A percentile compares a stretch with the other conserved stretches of the same genome.
Conservation (phyloP, 768 basidiomycete genomes). For the Lactarius deliciosus region DNA sequence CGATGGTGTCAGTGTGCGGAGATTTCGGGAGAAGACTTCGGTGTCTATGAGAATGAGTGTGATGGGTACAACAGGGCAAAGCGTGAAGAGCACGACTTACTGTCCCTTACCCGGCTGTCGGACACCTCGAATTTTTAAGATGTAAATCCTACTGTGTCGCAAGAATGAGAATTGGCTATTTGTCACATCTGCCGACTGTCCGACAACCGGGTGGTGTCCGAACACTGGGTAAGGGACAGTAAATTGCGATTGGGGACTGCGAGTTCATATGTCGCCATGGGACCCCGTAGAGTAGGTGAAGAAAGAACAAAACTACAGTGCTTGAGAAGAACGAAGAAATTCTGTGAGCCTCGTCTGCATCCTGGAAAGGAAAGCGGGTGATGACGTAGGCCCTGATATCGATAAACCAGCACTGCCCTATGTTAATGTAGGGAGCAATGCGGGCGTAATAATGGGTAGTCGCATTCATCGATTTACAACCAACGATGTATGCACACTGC, state of each 20-base stretch:
- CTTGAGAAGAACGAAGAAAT: not conserved
- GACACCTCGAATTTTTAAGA: too few relatives aligned
- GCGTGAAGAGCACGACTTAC: slow-evolving; percentile 8
- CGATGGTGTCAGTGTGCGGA: slow-evolving; percentile 17
- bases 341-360: not conserved
- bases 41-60: slow-evolving; percentile 21
- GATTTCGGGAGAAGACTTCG: slow-evolving; percentile 9
- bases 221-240: too few relatives aligned
- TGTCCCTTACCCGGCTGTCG: too few relatives aligned
- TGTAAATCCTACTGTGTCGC: too few relatives aligned
- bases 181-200: too few relatives aligned
- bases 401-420: not conserved
- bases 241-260: slow-evolving; percentile 8
- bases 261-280: slow-evolving; percentile 24
- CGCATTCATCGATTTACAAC: not conserved
- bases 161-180: too few relatives aligned
- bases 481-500: not conserved
- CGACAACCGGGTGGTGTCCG: too few relatives aligned
- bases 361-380: slow-evolving; percentile 25
- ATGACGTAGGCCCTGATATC: slow-evolving; percentile 19
- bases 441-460: slow-evolving; percentile 7
- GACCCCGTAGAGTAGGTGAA: not conserved
- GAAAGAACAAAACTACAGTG: not conserved
- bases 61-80: not conserved
- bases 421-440: slow-evolving; percentile 23